Evolutionary conservation across 805 yeast genomes (phyloP), one percentile per base, ranked within the genome.

Genomic region (Cyberlindnera euphorbiiphila): DNA sequence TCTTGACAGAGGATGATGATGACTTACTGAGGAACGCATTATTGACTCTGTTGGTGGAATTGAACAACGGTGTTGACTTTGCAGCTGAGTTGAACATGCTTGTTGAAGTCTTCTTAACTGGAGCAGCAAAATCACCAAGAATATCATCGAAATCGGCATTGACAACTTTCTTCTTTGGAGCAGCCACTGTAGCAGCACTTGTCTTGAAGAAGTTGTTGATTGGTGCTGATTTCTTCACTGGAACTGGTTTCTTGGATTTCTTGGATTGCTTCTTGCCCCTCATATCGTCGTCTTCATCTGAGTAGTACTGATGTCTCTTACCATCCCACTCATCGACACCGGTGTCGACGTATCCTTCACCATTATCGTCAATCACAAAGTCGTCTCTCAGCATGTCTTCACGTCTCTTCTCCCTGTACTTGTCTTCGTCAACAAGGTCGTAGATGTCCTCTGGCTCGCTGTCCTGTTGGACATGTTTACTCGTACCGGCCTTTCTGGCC

Each of bases 321-420:
- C 66, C 70, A 42, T 80, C 94, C 89, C 95, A 87, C 42, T 87
- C 95, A 51, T 91, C 94, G 7, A 72, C 85, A 41, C 98, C 98
- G 29, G 84, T 84, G 51, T 93, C 98, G 2, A 87, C 89, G 54
- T 91, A 91, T 0, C 97, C 98, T 47, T 81, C 83, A 21, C 96
- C 96, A 49, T 84, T 79, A 58, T 91, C 98, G 57, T 88, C 96
- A 3, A 87, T 95, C 25, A 91, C 93, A 57, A 91, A 91, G 59
- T 91, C 96, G 54, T 91, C 96, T 44, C 84, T 81, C 60, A 87
- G 69, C 32, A 93, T 68, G 41, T 88, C 85, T 41, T 83, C 77
- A 51, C 94, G 76, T 57, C 85, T 85, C 56, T 78, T 84, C 50
- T 74, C 74, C 49, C 91, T 69, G 61, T 77, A 91, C 25, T 81